Evolutionary conservation across 352 stramenopile species (phyloP), one percentile per base, ranked within the genome.

Genomic region (Pythium myriotylum): DNA sequence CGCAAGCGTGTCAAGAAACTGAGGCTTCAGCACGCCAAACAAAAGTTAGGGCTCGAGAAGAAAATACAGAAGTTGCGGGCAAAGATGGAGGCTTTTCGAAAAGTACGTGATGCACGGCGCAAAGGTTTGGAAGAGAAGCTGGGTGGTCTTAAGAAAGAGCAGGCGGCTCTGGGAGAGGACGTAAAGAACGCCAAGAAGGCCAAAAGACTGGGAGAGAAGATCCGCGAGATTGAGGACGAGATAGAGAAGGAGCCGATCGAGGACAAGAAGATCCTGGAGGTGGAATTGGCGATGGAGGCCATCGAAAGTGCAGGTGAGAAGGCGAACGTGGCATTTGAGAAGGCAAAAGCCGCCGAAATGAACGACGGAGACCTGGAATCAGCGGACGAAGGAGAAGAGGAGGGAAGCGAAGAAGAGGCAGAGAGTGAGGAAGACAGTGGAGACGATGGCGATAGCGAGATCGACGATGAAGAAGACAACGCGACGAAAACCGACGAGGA

Each of bases 1-100:
- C 74, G 72, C 33, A 75, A 76, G 33, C 69, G 71, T 7, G 59
- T 86, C 14, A 67, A 68, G n/a, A 82, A 80, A 52, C 42, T 91
- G 4, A 57, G 71, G 4, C 27, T 62, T 2, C 68, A 68, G 26
- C 62, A 78, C 24, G 61, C 68, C 13, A 79, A 80, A 46, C 42
- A 66, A 1, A 67, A 62, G 13, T 43, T 42, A 0, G 49, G 50
- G 0, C 54, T 86, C 20, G 68, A 62, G 10, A 58, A 62, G 19
- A 73, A 77, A 16, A 68, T 68, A 10, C 53, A 67, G 4, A 72
- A 76, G 37, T 60, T 86, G 10, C 52, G 54, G 19, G 59, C 52
- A 4, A 80, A 80, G 47, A 50, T 81, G 6, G 70, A 70, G n/a
- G 73, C 72, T 1, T 74, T 86, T 3, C 48, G 65, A 26, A 72